Base-by-base conservation (phyloP, 2,329 filamentous ascomycete genomes). In the Arthrobotrys conoides region DNA sequence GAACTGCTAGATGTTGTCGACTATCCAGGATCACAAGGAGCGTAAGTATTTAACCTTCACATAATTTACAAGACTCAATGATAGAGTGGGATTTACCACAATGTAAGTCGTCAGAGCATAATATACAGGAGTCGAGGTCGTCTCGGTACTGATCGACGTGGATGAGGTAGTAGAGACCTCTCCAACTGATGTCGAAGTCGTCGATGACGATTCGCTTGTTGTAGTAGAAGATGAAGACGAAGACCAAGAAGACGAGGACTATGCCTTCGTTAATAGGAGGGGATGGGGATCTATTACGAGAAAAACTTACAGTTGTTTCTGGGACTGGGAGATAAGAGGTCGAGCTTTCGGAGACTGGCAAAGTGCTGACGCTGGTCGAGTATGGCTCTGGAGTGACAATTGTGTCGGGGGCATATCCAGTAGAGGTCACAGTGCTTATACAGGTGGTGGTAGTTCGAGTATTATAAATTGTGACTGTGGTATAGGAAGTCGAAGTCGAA, bases 211-310 rank as follows among this genome's bases (percentile, higher is more conserved):
- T 57, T 65, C 36, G 33, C 44, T 48, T 18, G 69, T 72, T 67
- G 70, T 44, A 53, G 70, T 53, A 53, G 64, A 63, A 24, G 65
- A 61, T 12, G 65, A 49, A 69, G 65, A 71, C 27, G 65, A 49
- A 69, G 65, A 71, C 27, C 33, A 51, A 53, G 59, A 49, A 22
- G 67, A 71, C 67, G 66, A 71, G 61, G 66, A 67, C 67, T 76
- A 49, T 65, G 65, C 53, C 73, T 71, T 71, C 73, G 61, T 77
- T 77, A 77, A 77, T 77, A 77, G 5, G 73, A 68, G 67, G 67
- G 73, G 73, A 55, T 46, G 36, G 67, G 72, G 51, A 5, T 41
- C n/a, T 61, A 10, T 14, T 30, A 46, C 48, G 59, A 53, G 53
- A 46, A 38, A 14, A 44, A 77, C 73, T 77, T 77, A 77, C 73